Evolutionary conservation across 495 filamentous ascomycete genomes (phyloP), one percentile per base, ranked within the genome.

Genomic region (Daldinia caldariorum): DNA sequence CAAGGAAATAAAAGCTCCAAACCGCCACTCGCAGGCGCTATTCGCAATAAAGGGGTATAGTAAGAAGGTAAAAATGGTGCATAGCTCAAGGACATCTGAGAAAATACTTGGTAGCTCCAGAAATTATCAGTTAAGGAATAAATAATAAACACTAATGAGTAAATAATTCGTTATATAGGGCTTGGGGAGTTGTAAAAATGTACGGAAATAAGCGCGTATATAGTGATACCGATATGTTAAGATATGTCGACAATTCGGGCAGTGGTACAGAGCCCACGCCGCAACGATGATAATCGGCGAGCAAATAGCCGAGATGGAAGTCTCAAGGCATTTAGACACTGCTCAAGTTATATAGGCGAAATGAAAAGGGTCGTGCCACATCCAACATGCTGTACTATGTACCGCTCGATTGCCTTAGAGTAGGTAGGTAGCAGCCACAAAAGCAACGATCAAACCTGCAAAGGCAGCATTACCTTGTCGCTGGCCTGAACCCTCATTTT

Each of bases 361-460:
- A 45, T 37, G 9, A 61, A 57, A 49, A 43, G 45, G 39, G 50
- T 60, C 37, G 47, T 22, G 51, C 29, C 54, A 37, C 47, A 47
- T 22, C 20, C 22, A 20, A 31, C 29, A 53, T 35, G 26, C 5
- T 38, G 35, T n/a, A 16, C 43, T 5, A 8, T 38, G 35, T n/a
- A 16, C 43, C 9, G 9, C 26, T 39, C 38, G 22, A 10, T 26
- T 4, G 32, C 45, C 35, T 79, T 61, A 85, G 29, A 80, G 77
- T 29, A 85, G 69, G 39, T 79, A 82, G 39, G 78, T 77, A 4
- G 81, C 81, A 18, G 82, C 83, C 13, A 85, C 76, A 6, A 84
- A 74, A 55, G 83, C 83, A 14, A 85, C 79, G 29, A 85, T 75
- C 31, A 85, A 70, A 18, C 81, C 81, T 14, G 81, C 81, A 18